These are phyloP conservation scores for Nemania sp. DNA, from an alignment of 2,329 filamentous ascomycete genomes.

Conservation along the genomic window DNA sequence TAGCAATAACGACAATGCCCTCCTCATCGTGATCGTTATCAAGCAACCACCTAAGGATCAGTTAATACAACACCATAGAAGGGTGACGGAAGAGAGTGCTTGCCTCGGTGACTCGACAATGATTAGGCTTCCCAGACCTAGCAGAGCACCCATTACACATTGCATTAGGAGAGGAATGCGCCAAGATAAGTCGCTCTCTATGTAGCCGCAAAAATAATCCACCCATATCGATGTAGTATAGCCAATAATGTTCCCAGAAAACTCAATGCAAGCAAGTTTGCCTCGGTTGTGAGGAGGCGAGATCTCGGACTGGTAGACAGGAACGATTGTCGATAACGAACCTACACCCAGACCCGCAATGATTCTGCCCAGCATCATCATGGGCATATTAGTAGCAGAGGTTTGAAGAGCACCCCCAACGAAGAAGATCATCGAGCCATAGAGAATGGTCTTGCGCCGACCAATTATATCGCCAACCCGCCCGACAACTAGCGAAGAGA, in stretches of 20 bases:
- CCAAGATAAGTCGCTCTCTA: constrained; percentile 85
- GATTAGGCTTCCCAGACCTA: constrained; percentile 83
- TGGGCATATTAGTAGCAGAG: constrained; percentile 77
- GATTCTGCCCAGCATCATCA: constrained; percentile 86
- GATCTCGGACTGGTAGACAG: constrained; percentile 92
- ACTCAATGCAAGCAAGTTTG: constrained; percentile 96
- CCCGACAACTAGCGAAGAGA: constrained; percentile 84
- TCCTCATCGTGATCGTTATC: constrained; percentile 99
- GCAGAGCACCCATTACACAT: constrained; percentile 86
- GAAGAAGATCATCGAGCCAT: constrained; percentile 87
- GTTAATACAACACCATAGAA: constrained; percentile 35
- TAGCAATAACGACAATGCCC: constrained; percentile 96
- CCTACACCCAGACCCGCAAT: constrained; percentile 86
- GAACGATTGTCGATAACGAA: constrained; percentile 87
- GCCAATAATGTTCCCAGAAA: constrained; percentile 93
- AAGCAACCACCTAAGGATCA: constrained; percentile 76
- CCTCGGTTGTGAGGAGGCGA: constrained; percentile 95
- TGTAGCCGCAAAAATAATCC: constrained; percentile 94
- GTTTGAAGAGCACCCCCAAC: constrained; percentile 84
- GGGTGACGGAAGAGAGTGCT: constrained; percentile 22
- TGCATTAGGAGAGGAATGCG: constrained; percentile 88
- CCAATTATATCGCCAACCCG: constrained; percentile 91
- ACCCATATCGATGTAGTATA: constrained; percentile 98
- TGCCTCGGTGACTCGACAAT: constrained; percentile 97
- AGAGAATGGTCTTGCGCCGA: constrained; percentile 85